Percentiles rank a stretch among this genome's conserved stretches.
Evolutionary conservation across 192 early-diverging fungal genomes (phyloP).

Genomic region (Coemansia sp.): DNA sequence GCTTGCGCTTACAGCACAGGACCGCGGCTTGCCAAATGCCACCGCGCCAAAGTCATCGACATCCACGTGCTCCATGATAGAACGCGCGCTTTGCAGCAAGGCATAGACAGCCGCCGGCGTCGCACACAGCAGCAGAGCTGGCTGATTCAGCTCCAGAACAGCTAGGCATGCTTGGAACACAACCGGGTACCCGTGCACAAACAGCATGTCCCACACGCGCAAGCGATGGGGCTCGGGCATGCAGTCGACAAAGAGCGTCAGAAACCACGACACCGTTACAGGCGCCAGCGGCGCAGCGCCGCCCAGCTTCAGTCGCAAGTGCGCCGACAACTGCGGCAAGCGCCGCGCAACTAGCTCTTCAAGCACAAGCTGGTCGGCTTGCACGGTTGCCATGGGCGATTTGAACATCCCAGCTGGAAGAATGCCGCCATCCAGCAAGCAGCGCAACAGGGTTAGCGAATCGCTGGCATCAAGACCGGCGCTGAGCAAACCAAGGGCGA

Average conservation of each 20-base stretch:
- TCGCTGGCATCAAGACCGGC: constrained; percentile 55
- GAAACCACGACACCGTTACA: constrained; percentile 61
- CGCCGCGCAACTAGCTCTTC: constrained; percentile 53
- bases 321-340: constrained; percentile 52
- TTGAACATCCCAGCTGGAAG: constrained; percentile 57
- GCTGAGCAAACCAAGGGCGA: constrained; percentile 55
- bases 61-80: constrained; percentile 38
- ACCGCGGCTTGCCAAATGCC: constrained; percentile 24
- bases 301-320: constrained; percentile 49
- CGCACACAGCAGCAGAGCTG: constrained; percentile 51
- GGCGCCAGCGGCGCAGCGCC: constrained; percentile 50
- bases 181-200: constrained; percentile 56
- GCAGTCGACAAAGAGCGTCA: constrained; percentile 59
- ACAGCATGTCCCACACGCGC: constrained; percentile 63
- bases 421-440: constrained; percentile 53
- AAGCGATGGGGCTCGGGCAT: constrained; percentile 53
- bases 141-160: constrained; percentile 53
- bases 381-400: constrained; percentile 56
- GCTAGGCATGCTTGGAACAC: constrained; percentile 58
- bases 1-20: constrained; percentile 1
- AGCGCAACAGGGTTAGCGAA: constrained; percentile 51
- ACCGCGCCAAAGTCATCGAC: constrained; percentile 47
- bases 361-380: constrained; percentile 60
- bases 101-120: constrained; percentile 51
- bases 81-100: constrained; percentile 56